Evolutionary conservation across 2,329 filamentous ascomycete species (phyloP).

Genomic region (Penicillium hesseltinei): DNA sequence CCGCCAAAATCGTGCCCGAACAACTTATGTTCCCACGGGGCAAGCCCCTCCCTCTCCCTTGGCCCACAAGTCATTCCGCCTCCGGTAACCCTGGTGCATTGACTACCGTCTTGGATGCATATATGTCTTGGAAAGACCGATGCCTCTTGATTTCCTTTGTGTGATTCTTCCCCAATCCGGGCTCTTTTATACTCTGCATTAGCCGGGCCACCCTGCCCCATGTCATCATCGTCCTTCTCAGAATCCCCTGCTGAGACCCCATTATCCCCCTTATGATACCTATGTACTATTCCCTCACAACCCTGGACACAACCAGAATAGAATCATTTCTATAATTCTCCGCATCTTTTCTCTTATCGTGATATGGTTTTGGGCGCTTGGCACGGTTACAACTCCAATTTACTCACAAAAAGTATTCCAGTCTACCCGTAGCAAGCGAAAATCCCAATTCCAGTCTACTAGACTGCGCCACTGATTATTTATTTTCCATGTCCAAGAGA

Average conservation of each 20-base stretch:
- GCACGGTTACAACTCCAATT: too few relatives aligned
- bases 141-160: constrained; percentile 18
- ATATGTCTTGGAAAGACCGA: constrained; percentile 12
- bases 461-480: too few relatives aligned
- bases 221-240: constrained; percentile 10
- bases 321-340: constrained; percentile 7
- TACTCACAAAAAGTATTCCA: too few relatives aligned
- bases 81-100: constrained; percentile 25
- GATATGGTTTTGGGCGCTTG: too few relatives aligned
- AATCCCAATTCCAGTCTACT: too few relatives aligned
- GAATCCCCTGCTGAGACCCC: neutral
- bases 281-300: constrained; percentile 14
- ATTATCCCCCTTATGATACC: constrained; percentile 13
- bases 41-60: constrained; percentile 41
- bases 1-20: constrained; percentile 36
- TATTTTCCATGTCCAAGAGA: too few relatives aligned
- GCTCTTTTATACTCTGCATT: constrained; percentile 16
- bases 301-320: constrained; percentile 11
- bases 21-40: constrained; percentile 30
- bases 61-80: constrained; percentile 43
- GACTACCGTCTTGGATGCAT: constrained; percentile 1
- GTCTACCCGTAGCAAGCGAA: too few relatives aligned
- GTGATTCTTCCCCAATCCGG: constrained; percentile 7
- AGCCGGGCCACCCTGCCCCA: constrained; percentile 17
- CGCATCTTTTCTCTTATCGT: neutral